Evolutionary conservation across 768 basidiomycete genomes (phyloP).

Genomic region (Rhodotorula sphaerocarpa): DNA sequence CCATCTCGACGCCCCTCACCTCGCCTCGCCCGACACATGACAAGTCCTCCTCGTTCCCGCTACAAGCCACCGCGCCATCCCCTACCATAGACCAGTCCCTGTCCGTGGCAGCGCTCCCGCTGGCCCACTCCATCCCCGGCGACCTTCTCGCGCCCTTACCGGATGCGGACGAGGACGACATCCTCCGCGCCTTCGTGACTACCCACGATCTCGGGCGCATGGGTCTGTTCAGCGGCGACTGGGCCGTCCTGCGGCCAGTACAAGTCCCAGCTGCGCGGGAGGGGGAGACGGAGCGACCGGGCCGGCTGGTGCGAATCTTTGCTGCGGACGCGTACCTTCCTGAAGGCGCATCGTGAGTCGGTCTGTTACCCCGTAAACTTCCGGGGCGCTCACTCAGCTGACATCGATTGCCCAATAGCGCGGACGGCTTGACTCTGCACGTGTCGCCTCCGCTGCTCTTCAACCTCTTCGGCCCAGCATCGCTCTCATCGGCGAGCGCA

Average conservation of each 20-base stretch:
- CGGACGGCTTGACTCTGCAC: background rate
- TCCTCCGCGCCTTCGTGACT: constrained; percentile 7
- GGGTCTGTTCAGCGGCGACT: constrained; percentile 37
- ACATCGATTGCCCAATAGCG: rapidly evolving
- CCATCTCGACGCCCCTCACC: constrained; percentile 1
- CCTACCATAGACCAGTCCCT: background rate
- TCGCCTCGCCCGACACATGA: background rate
- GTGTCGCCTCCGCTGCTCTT: constrained; percentile 17
- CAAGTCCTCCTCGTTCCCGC: constrained; percentile 9
- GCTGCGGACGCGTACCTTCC: constrained; percentile 12
- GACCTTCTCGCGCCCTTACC: constrained; percentile 15
- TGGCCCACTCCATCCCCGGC: constrained; percentile 9
- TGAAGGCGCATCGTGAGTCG: background rate
- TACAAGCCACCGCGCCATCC: background rate
- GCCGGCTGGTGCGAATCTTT: constrained; percentile 23
- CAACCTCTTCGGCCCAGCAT: constrained; percentile 19
- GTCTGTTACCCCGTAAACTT: background rate
- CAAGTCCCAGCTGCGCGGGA: constrained; percentile 3
- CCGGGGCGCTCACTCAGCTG: background rate
- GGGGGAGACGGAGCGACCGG: background rate
- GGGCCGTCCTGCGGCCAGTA: constrained; percentile 25
- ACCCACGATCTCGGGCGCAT: constrained; percentile 27
- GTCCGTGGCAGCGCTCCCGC: background rate
- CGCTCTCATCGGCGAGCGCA: too few relatives aligned
- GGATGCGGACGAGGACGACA: constrained; percentile 32